These are phyloP conservation scores for Adansonia gregorii DNA, from an alignment of 441 rosid species.

Conservation along the genomic window DNA sequence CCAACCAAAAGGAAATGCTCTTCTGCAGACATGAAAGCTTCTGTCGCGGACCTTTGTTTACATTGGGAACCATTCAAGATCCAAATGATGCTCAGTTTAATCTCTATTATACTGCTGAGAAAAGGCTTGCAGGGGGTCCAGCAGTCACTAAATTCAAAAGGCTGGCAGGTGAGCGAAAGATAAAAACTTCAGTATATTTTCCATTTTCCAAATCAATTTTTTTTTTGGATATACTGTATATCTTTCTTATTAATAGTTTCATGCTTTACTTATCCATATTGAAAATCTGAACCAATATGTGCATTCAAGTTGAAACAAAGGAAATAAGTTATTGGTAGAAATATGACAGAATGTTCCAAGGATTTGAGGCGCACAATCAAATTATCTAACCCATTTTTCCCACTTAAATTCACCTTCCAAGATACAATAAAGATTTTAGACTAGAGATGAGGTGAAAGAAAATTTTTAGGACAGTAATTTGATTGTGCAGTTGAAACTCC, in stretches of 20 bases:
- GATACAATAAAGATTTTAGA: background rate
- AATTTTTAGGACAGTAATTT: background rate
- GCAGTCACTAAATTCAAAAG: constrained; percentile 28
- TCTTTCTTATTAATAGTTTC: background rate
- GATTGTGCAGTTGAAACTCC: background rate
- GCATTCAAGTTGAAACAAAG: background rate
- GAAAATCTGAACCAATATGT: background rate
- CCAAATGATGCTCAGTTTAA: constrained; percentile 22
- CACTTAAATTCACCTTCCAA: background rate
- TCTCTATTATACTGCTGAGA: constrained; percentile 18
- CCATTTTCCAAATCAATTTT: background rate
- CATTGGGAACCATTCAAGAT: constrained; percentile 43
- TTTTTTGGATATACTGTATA: background rate
- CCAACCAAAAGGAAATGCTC: constrained; percentile 54
- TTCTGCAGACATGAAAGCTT: constrained; percentile 87
- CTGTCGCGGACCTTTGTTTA: constrained; percentile 46
- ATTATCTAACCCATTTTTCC: background rate
- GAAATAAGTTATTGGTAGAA: background rate
- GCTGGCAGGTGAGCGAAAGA: constrained; percentile 36
- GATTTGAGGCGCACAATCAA: background rate
- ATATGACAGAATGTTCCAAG: background rate
- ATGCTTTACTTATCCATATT: background rate
- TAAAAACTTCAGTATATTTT: background rate
- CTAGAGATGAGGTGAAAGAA: background rate
- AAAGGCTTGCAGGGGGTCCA: constrained; percentile 20